Conservation (phyloP, 495 filamentous ascomycete species). For the Penicillium parvum region DNA sequence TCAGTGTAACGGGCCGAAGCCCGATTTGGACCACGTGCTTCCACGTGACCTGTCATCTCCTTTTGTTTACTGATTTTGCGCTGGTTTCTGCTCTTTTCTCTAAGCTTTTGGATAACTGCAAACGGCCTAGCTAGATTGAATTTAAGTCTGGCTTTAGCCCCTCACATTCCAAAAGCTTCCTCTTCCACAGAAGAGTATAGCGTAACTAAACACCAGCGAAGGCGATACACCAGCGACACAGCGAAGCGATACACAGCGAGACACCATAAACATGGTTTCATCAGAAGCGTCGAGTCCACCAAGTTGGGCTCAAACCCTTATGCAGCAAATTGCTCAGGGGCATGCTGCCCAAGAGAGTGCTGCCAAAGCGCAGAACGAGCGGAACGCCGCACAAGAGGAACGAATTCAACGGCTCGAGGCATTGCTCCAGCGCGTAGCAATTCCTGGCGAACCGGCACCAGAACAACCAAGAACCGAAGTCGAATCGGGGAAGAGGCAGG, state of each 20-base stretch:
- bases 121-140: no score
- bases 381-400: neutral
- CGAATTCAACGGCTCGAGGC: neutral
- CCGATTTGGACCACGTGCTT: no score
- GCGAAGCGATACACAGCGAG: no score
- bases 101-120: no score
- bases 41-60: no score
- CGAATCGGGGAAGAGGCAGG: neutral
- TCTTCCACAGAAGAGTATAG: neutral
- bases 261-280: no score
- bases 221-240: neutral
- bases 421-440: neutral
- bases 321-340: neutral
- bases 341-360: neutral
- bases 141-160: neutral
- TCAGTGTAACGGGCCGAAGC: no score
- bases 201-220: neutral
- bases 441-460: neutral
- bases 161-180: neutral
- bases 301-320: neutral
- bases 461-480: conserved; percentile 1
- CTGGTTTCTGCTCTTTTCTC: no score
- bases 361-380: no score
- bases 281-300: conserved; percentile 3
- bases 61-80: no score